Conservation (phyloP, 2,329 filamentous ascomycete genomes). For the Fusarium sp. region DNA sequence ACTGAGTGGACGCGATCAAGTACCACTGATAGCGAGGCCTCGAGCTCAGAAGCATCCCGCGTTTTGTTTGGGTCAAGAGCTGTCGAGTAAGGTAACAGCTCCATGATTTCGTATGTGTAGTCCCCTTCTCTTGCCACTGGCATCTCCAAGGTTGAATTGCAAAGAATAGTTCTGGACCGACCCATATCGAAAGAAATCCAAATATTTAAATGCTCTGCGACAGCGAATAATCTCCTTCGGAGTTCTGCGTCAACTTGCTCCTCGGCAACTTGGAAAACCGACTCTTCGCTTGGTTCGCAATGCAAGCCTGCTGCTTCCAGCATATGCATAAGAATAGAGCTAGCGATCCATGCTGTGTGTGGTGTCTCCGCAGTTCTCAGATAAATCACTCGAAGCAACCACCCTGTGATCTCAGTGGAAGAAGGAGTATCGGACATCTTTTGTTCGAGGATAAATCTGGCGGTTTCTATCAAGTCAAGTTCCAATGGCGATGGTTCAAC, state of each 20-base stretch:
- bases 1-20: slow-evolving; percentile 54
- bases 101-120: slow-evolving; percentile 60
- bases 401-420: slow-evolving; percentile 57
- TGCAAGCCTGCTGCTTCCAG: slow-evolving; percentile 64
- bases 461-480: slow-evolving; percentile 58
- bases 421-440: slow-evolving; percentile 48
- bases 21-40: slow-evolving; percentile 55
- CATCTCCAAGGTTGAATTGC: slow-evolving; percentile 57
- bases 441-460: slow-evolving; percentile 59
- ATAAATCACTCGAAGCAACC: slow-evolving; percentile 65
- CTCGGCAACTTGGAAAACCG: slow-evolving; percentile 41
- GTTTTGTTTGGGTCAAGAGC: slow-evolving; percentile 63
- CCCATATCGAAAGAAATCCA: slow-evolving; percentile 71
- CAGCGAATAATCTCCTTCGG: slow-evolving; percentile 58
- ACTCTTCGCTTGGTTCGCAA: slow-evolving; percentile 49
- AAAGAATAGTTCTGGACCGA: slow-evolving; percentile 61
- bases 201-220: slow-evolving; percentile 67
- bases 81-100: slow-evolving; percentile 63
- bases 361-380: slow-evolving; percentile 64
- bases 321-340: slow-evolving; percentile 67
- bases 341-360: slow-evolving; percentile 67
- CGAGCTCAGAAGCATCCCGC: slow-evolving; percentile 55
- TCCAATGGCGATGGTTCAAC: slow-evolving; percentile 55
- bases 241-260: slow-evolving; percentile 52
- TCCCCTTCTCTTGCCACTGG: slow-evolving; percentile 54